Base-by-base conservation (phyloP, 2,329 filamentous ascomycete species). In the Diaporthe capsici region DNA sequence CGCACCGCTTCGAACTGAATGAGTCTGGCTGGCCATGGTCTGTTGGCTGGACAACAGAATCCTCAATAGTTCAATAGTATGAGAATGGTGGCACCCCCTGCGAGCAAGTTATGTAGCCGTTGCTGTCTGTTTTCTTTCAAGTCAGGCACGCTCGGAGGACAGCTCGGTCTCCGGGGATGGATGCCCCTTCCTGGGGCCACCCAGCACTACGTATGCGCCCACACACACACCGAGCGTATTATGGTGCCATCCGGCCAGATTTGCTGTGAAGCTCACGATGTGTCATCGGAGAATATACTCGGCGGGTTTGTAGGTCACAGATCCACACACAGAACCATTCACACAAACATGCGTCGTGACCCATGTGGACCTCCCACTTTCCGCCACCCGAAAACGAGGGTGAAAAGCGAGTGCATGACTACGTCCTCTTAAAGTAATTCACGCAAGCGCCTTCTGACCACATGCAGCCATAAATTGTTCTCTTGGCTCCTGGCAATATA, bases 211-310 rank as follows among this genome's bases (percentile, higher is more conserved):
- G 39, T 28, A 10, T 20, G 34, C 37, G 28, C 37, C 9, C n/a
- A 42, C 2, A 44, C n/a, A 12, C 15, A 22, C 3, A 12, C 15
- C 39, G 42, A 34, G 28, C 28, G 28, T 28, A 28, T 28, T 28
- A 65, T 31, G 25, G 17, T 20, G 60, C 5, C 42, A 65, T 47
- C 25, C 4, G 39, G n/a, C 39, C n/a, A 47, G 25, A 28, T 31
- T 15, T 31, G 17, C 39, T 47, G 25, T 65, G 37, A 65, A 13
- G 39, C 39, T 22, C 9, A 8, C 25, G 60, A 65, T 65, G 60
- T 65, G 60, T 65, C 60, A 65, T 65, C 60, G 60, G 60, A 47
- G n/a, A 47, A 31, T 65, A 65, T 65, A 12, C 25, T 65, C 60
- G 60, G 60, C 60, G 60, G 17, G 25, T 65, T 63, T 47, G 8